Conservation (phyloP, 1,139 yeast genomes). For the Candida buenavistaensis region DNA sequence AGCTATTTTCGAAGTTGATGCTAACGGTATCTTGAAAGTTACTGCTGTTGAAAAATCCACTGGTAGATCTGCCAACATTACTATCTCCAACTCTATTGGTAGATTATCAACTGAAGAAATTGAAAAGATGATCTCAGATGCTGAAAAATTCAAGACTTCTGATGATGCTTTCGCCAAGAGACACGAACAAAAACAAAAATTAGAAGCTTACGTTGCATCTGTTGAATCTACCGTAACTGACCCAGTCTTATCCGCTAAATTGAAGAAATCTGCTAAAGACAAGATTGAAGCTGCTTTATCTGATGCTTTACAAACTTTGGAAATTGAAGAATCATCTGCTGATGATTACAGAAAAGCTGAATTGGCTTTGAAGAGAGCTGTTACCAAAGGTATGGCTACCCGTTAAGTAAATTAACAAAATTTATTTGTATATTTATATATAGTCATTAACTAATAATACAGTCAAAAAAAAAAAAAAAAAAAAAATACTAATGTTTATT, state of each 20-base stretch:
- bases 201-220: slow-evolving; percentile 98
- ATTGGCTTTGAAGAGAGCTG: slow-evolving; percentile 98
- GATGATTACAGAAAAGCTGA: slow-evolving; percentile 99
- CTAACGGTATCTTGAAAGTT: slow-evolving; percentile 99
- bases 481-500: slow-evolving; percentile 14
- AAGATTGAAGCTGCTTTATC: slow-evolving; percentile 98
- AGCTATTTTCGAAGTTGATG: slow-evolving; percentile 99
- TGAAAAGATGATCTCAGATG: slow-evolving; percentile 98
- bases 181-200: slow-evolving; percentile 99
- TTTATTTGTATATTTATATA: slow-evolving; percentile 13
- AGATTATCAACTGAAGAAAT: slow-evolving; percentile 97
- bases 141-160: slow-evolving; percentile 98
- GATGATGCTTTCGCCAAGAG: slow-evolving; percentile 99
- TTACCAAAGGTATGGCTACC: slow-evolving; percentile 98
- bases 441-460: slow-evolving; percentile 7
- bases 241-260: slow-evolving; percentile 97
- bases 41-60: slow-evolving; percentile 99
- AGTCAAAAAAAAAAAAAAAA: slow-evolving; percentile 13
- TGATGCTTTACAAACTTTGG: slow-evolving; percentile 97
- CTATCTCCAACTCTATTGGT: slow-evolving; percentile 99
- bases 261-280: slow-evolving; percentile 97
- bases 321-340: slow-evolving; percentile 93
- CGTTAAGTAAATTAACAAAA: slow-evolving; percentile 58
- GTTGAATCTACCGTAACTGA: slow-evolving; percentile 96
- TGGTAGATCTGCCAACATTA: slow-evolving; percentile 98